Percentiles rank a stretch among this genome's conserved stretches.
phyloP scores from a whole-genome alignment of 768 basidiomycete species.

The Boletus fagicola region DNA sequence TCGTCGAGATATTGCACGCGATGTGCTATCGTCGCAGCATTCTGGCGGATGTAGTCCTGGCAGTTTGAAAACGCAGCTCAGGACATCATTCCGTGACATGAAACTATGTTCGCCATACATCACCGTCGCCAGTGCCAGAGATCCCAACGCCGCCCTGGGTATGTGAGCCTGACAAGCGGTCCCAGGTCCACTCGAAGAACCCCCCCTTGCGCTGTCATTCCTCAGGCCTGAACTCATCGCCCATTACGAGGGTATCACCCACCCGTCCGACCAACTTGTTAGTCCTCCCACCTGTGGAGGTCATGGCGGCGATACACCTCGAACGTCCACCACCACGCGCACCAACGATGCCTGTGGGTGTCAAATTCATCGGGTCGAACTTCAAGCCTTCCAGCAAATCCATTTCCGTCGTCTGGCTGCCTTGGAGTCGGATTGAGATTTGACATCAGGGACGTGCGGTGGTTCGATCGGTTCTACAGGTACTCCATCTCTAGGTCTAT shows the following conservation, averaged over 20 bases:
- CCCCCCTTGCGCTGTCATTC: conserved; percentile 54
- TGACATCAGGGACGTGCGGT: no score
- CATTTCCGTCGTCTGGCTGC: conserved; percentile 20
- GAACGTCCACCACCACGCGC: conserved; percentile 68
- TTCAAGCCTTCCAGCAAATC: conserved; percentile 15
- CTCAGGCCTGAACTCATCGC: conserved; percentile 81
- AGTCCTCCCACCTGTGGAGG: conserved; percentile 79
- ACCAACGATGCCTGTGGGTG: conserved; percentile 17
- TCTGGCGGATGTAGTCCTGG: conserved; percentile 75
- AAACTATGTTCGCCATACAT: conserved; percentile 45
- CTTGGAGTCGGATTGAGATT: not conserved
- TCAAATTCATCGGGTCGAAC: not conserved
- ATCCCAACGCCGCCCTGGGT: conserved; percentile 55
- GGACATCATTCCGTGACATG: conserved; percentile 1
- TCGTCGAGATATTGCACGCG: conserved; percentile 62
- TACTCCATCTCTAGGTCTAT: no score
- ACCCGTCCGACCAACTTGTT: conserved; percentile 81
- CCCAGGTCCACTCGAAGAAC: conserved; percentile 37
- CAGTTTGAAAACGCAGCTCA: not conserved
- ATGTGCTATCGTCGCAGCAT: conserved; percentile 63
- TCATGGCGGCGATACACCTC: conserved; percentile 72
- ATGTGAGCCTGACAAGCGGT: conserved; percentile 35
- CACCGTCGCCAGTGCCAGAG: conserved; percentile 82
- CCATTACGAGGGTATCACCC: conserved; percentile 78
- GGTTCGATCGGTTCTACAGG: no score